Base-by-base conservation (phyloP, 768 basidiomycete genomes). In the Gloeostereum incarnatum region DNA sequence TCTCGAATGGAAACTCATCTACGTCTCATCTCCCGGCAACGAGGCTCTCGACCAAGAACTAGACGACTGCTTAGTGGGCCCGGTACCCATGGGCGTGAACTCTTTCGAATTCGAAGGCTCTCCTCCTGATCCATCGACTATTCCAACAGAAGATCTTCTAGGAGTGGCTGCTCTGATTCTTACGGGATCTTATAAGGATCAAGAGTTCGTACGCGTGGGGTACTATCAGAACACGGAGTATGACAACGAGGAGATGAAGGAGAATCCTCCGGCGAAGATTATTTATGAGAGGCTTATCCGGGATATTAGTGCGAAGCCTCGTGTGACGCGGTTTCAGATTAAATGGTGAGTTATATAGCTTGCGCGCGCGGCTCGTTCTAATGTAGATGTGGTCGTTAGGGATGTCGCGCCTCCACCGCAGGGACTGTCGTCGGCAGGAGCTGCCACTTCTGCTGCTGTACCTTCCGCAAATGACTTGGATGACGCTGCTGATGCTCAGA, bases 151-250 rank as follows among this genome's bases (percentile, higher is more conserved):
- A 44, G 94, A 98, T 53, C 88, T 94, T 22, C 72, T 99, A 9
- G 96, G 96, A 32, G 93, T 99, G 13, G 89, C 94, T 2, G 96
- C 94, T 5, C 81, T 98, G 54, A 97, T 99, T 51, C 74, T 99
- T 36, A 98, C 93, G 0, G 96, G 91, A 5, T 88, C 87, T 8
- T 99, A 98, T 61, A 78, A 81, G 26, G 94, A 97, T 36, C 93
- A 96, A 52, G 96, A 98, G 57, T 99, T 99, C 53, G 94, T 99
- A n/a, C 80, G 94, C 32, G 93, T 99, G 19, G 96, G 96, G 5
- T 98, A 99, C 57, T 99, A 99, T 59, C 96, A 98, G 61, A 93
- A 98, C 54, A 97, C 93, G 18, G 94, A 98, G 59, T 98, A 97
- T 54, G 94, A 96, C 57, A 89, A 86, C 49, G 87, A 91, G 38